Conservation (phyloP, 352 stramenopile species). For the Phytophthora litchii region DNA sequence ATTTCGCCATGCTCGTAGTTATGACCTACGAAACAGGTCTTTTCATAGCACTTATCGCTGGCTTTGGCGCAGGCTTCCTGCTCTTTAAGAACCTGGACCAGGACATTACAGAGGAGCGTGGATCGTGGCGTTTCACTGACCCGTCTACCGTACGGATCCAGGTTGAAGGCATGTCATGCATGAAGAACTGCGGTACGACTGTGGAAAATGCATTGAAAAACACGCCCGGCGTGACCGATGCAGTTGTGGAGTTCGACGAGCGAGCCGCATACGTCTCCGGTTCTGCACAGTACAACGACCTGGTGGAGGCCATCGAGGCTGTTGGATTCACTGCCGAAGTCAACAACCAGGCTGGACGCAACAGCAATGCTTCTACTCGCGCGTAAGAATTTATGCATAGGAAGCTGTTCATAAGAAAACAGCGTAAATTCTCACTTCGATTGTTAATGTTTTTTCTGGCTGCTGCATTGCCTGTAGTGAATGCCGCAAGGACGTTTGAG, state of each 20-base stretch:
- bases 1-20: slow-evolving; percentile 84
- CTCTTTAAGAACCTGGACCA: slow-evolving; percentile 78
- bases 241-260: slow-evolving; percentile 80
- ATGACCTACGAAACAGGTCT: slow-evolving; percentile 85
- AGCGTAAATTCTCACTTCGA: slow-evolving; percentile 31
- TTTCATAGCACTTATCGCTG: slow-evolving; percentile 73
- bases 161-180: slow-evolving; percentile 93
- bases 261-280: slow-evolving; percentile 76
- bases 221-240: slow-evolving; percentile 69
- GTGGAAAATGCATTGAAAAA: slow-evolving; percentile 82
- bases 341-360: slow-evolving; percentile 27
- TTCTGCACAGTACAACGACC: slow-evolving; percentile 48
- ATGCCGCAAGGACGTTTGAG: slow-evolving; percentile 48
- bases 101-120: slow-evolving; percentile 73
- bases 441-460: slow-evolving; percentile 24
- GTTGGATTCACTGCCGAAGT: slow-evolving; percentile 74
- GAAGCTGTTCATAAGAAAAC: slow-evolving; percentile 37
- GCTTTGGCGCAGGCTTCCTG: slow-evolving; percentile 72
- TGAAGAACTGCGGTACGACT: slow-evolving; percentile 96
- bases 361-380: slow-evolving; percentile 36
- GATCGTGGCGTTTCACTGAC: slow-evolving; percentile 73
- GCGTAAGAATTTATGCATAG: slow-evolving; percentile 55
- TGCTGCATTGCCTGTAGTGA: slow-evolving; percentile 37
- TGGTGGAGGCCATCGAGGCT: slow-evolving; percentile 68
- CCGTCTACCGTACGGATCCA: slow-evolving; percentile 71